Percentiles rank a stretch among this genome's conserved stretches.
Conservation (phyloP, 495 filamentous ascomycete species). For the Xylaria bambusicola region DNA sequence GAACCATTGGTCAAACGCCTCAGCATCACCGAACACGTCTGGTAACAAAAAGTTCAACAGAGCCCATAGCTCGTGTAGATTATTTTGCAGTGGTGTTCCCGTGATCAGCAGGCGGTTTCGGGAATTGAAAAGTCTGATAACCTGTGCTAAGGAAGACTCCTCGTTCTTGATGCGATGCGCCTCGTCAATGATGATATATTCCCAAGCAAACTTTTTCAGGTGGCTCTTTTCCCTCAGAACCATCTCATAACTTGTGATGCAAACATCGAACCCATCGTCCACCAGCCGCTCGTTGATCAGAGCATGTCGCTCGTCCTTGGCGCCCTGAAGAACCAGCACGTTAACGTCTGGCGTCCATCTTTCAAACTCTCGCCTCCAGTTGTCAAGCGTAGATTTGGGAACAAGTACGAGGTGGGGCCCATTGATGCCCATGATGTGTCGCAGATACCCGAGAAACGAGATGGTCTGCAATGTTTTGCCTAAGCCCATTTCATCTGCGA, state of each 20-base stretch:
- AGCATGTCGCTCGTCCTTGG: slow-evolving; percentile 87
- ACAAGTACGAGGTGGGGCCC: slow-evolving; percentile 95
- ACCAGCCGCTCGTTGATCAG: slow-evolving; percentile 89
- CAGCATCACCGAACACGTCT: slow-evolving; percentile 95
- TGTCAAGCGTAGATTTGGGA: slow-evolving; percentile 97
- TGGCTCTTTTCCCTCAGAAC: slow-evolving; percentile 93
- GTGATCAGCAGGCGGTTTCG: slow-evolving; percentile 95
- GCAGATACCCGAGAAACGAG: slow-evolving; percentile 89
- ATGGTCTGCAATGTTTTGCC: slow-evolving; percentile 93
- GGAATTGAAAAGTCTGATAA: slow-evolving; percentile 96
- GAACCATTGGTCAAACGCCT: slow-evolving; percentile 99
- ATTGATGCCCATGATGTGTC: slow-evolving; percentile 81
- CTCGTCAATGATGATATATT: slow-evolving; percentile 99
- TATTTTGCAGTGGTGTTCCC: slow-evolving; percentile 97
- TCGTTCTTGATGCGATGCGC: slow-evolving; percentile 99
- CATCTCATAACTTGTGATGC: slow-evolving; percentile 97
- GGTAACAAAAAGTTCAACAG: slow-evolving; percentile 95
- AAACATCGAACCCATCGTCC: slow-evolving; percentile 90
- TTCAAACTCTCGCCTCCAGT: slow-evolving; percentile 94
- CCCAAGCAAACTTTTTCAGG: slow-evolving; percentile 97
- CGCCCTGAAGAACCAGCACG: slow-evolving; percentile 90
- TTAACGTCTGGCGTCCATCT: slow-evolving; percentile 96
- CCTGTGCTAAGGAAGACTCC: slow-evolving; percentile 93
- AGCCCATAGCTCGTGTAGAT: slow-evolving; percentile 98
- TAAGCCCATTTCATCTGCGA: slow-evolving; percentile 97